Evolutionary conservation across 176 grass and related monocot genomes (phyloP).

Genomic region (Aegilops longissima): DNA sequence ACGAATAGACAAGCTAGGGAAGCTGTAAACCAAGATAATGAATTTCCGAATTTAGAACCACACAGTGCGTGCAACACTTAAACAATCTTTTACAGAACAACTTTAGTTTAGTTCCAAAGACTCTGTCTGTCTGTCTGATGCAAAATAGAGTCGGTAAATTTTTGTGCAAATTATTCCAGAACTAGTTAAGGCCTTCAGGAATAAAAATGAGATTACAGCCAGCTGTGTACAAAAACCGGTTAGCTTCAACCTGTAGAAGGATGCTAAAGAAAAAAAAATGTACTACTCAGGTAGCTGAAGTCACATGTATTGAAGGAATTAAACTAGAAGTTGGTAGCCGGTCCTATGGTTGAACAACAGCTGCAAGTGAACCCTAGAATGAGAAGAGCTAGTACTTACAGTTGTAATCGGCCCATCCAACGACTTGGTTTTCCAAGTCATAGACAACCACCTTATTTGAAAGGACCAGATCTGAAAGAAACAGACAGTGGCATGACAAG

Average conservation of each 20-base stretch:
- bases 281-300: background rate
- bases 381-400: conserved; percentile 57
- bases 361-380: background rate
- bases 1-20: conserved; percentile 7
- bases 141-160: background rate
- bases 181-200: background rate
- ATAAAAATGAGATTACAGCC: conserved; percentile 5
- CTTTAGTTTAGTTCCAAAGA: background rate
- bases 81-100: background rate
- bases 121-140: background rate
- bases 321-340: background rate
- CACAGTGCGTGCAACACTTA: background rate
- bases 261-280: background rate
- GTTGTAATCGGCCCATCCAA: conserved; percentile 94
- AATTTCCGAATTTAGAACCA: conserved; percentile 18
- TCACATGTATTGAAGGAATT: background rate
- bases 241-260: background rate
- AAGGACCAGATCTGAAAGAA: conserved; percentile 88
- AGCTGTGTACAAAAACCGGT: background rate
- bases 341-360: background rate
- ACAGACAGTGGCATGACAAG: conserved; percentile 11
- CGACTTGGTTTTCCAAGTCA: conserved; percentile 89
- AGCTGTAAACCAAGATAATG: background rate
- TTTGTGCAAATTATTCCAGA: conserved; percentile 14
- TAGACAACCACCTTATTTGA: conserved; percentile 97